phyloP scores from a whole-genome alignment of 2,329 filamentous ascomycete species.

The Chalara sp. region DNA sequence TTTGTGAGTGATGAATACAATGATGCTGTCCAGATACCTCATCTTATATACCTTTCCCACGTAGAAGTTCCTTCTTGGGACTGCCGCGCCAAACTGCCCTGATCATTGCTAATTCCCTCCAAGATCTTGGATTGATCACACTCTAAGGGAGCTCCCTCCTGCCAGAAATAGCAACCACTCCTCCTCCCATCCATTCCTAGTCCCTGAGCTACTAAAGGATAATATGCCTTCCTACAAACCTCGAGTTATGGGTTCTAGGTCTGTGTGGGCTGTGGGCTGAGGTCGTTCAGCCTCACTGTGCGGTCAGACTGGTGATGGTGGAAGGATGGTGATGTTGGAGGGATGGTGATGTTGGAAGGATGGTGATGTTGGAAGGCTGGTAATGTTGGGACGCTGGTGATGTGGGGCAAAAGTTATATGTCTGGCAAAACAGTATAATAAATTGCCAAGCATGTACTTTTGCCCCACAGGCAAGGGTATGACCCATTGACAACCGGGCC shows the following conservation, averaged over 20 bases:
- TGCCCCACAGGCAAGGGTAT: too few relatives aligned
- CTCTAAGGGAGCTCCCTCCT: too few relatives aligned
- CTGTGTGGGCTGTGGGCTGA: neutral
- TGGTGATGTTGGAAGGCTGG: too few relatives aligned
- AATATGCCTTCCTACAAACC: neutral
- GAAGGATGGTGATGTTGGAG: too few relatives aligned
- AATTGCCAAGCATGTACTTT: too few relatives aligned
- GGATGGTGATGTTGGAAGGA: too few relatives aligned
- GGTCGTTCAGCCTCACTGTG: neutral
- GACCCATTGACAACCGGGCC: too few relatives aligned
- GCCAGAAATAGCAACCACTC: too few relatives aligned
- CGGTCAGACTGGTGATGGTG: too few relatives aligned
- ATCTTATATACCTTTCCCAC: neutral
- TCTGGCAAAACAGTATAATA: too few relatives aligned
- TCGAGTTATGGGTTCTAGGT: neutral
- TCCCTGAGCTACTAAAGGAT: neutral
- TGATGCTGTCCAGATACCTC: neutral
- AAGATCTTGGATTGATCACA: neutral
- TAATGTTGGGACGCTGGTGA: too few relatives aligned
- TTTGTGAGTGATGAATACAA: neutral
- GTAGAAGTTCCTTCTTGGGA: neutral
- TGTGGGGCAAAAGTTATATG: too few relatives aligned
- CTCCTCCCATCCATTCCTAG: neutral
- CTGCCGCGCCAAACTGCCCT: neutral
- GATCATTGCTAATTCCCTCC: neutral